These are phyloP conservation scores for Bacidia gigantensis DNA, from an alignment of 495 filamentous ascomycete genomes.

Conservation along the genomic window DNA sequence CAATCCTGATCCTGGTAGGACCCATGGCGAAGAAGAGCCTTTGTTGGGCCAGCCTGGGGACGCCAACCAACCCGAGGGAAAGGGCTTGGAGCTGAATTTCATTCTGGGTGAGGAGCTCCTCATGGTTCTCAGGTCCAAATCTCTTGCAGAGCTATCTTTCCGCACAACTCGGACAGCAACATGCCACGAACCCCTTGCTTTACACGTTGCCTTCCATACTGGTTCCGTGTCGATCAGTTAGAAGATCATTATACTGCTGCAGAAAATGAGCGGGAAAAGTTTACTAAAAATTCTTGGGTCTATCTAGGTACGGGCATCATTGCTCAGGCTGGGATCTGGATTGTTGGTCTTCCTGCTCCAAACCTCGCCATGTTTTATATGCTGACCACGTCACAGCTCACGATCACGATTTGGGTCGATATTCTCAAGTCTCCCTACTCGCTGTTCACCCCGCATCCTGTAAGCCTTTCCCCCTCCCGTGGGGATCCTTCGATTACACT, in stretches of 20 bases:
- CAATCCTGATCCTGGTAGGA: slow-evolving; percentile 19
- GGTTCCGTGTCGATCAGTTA: neutral
- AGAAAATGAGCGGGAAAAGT: neutral
- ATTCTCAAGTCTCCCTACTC: slow-evolving; percentile 52
- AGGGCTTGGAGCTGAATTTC: slow-evolving; percentile 55
- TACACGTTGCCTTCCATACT: no score
- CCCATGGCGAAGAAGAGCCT: slow-evolving; percentile 52
- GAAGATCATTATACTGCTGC: neutral
- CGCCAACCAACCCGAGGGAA: slow-evolving; percentile 49
- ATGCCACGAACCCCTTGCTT: no score
- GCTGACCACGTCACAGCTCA: slow-evolving; percentile 38
- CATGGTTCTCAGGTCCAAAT: no score
- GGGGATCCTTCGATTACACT: no score
- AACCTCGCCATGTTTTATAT: neutral
- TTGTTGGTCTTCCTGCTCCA: slow-evolving; percentile 31
- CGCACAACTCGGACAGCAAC: no score
- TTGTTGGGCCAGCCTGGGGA: slow-evolving; percentile 62
- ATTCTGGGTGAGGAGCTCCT: slow-evolving; percentile 55
- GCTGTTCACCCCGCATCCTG: slow-evolving; percentile 76
- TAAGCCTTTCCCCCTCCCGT: slow-evolving; percentile 22
- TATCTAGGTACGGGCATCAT: slow-evolving; percentile 49
- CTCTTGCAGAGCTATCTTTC: no score
- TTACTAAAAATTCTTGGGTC: neutral
- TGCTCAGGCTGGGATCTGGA: slow-evolving; percentile 52
- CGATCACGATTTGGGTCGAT: slow-evolving; percentile 56